Conservation (phyloP, 805 yeast species). For the Nematodospora valgi region DNA sequence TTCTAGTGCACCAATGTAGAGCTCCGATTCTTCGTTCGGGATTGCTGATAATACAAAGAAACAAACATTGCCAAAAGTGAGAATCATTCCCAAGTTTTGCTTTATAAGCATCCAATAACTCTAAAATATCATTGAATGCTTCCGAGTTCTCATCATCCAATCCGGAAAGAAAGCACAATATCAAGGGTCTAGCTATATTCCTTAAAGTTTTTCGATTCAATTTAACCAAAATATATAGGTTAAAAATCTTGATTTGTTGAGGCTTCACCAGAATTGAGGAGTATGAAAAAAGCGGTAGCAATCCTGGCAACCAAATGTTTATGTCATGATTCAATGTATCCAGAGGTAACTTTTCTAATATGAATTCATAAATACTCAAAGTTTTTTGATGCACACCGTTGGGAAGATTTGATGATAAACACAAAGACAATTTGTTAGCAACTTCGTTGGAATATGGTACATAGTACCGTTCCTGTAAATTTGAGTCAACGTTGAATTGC, state of each 20-base stretch:
- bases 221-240: slow-evolving; percentile 46
- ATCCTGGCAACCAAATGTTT: slow-evolving; percentile 86
- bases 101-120: slow-evolving; percentile 59
- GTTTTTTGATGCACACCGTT: slow-evolving; percentile 95
- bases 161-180: slow-evolving; percentile 78
- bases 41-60: slow-evolving; percentile 69
- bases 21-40: slow-evolving; percentile 84
- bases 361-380: slow-evolving; percentile 66
- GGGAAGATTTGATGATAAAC: slow-evolving; percentile 78
- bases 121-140: slow-evolving; percentile 59
- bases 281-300: slow-evolving; percentile 83
- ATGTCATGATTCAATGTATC: slow-evolving; percentile 53
- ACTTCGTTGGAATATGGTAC: slow-evolving; percentile 68
- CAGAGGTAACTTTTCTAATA: slow-evolving; percentile 62
- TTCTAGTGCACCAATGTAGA: slow-evolving; percentile 64
- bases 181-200: slow-evolving; percentile 60
- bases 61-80: slow-evolving; percentile 84
- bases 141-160: slow-evolving; percentile 92
- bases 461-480: slow-evolving; percentile 33
- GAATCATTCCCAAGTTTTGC: slow-evolving; percentile 57
- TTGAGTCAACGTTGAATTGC: slow-evolving; percentile 24
- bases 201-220: slow-evolving; percentile 42
- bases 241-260: slow-evolving; percentile 60
- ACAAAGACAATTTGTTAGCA: slow-evolving; percentile 69
- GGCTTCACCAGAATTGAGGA: slow-evolving; percentile 90